These are phyloP conservation scores for Chloromonas sp. DNA, from an alignment of 163 green algal species.

Conservation along the genomic window DNA sequence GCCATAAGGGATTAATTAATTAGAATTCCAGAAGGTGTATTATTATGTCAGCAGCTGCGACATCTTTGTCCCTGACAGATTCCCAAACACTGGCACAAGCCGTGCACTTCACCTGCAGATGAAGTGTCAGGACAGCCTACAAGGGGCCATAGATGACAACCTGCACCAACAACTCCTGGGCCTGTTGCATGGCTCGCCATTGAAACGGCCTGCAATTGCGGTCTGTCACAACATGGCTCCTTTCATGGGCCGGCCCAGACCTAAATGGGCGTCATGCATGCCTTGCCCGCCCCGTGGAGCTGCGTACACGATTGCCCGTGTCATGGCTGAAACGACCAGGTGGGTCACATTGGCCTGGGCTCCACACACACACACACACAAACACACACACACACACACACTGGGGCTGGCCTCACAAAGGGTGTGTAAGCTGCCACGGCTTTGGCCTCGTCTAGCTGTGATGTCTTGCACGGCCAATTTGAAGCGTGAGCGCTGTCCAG, in stretches of 20 bases:
- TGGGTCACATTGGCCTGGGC: neutral
- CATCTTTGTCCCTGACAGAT: too few relatives aligned
- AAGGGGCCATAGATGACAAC: neutral
- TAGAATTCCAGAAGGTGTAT: too few relatives aligned
- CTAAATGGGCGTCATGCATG: neutral
- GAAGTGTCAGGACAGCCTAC: neutral
- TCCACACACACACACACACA: neutral
- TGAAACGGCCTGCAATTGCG: neutral
- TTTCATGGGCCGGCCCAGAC: neutral
- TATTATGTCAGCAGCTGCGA: too few relatives aligned
- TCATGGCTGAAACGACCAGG: constrained; percentile 1
- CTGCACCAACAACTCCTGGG: neutral
- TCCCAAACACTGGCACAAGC: too few relatives aligned
- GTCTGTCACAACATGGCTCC: constrained; percentile 5
- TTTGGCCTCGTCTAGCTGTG: neutral
- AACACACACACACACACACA: too few relatives aligned
- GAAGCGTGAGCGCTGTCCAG: neutral
- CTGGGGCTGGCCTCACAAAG: neutral
- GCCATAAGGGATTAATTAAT: too few relatives aligned
- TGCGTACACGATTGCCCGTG: neutral
- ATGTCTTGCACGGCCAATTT: neutral
- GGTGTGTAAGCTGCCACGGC: neutral
- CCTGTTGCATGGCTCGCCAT: too few relatives aligned
- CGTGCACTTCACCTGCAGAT: neutral
- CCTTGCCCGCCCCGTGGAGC: neutral